Base-by-base conservation (phyloP, 108 stramenopile species). In the Ochromonas danica region DNA sequence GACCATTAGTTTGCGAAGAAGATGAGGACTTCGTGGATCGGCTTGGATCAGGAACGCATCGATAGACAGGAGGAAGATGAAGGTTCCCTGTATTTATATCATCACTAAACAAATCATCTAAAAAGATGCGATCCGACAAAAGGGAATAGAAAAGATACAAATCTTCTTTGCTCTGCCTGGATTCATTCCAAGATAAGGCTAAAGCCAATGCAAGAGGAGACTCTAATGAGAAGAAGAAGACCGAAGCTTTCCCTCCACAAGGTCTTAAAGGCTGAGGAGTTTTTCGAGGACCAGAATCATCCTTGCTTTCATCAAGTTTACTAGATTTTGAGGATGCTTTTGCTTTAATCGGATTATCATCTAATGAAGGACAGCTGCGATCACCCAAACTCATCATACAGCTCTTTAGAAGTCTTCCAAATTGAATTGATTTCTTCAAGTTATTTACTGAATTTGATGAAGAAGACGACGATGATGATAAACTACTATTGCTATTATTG, bases 221-320 rank as follows among this genome's bases (percentile, higher is more conserved):
- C 6, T 67, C 63, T 28, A 67, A 67, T 35, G 27, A 67, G 31
- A 14, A 10, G 31, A 67, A 67, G 17, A 6, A 25, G 33, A 36
- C 33, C 6, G 6, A 10, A 67, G 63, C 63, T 67, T 67, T 67
- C 3, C 63, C 63, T 14, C 31, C 63, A 36, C 63, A 67, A n/a
- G n/a, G n/a, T n/a, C n/a, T n/a, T n/a, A n/a, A n/a, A n/a, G n/a
- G n/a, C n/a, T n/a, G n/a, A n/a, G n/a, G n/a, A n/a, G n/a, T n/a
- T n/a, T n/a, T n/a, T n/a, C n/a, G n/a, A n/a, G n/a, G n/a, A n/a
- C n/a, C n/a, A n/a, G n/a, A n/a, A n/a, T n/a, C n/a, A n/a, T n/a
- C n/a, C n/a, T n/a, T n/a, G n/a, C n/a, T n/a, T n/a, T n/a, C n/a
- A n/a, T n/a, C n/a, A n/a, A n/a, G n/a, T n/a, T n/a, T n/a, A n/a